Evolutionary conservation across 2,329 filamentous ascomycete species (phyloP).

Genomic region (Beauveria brongniartii): DNA sequence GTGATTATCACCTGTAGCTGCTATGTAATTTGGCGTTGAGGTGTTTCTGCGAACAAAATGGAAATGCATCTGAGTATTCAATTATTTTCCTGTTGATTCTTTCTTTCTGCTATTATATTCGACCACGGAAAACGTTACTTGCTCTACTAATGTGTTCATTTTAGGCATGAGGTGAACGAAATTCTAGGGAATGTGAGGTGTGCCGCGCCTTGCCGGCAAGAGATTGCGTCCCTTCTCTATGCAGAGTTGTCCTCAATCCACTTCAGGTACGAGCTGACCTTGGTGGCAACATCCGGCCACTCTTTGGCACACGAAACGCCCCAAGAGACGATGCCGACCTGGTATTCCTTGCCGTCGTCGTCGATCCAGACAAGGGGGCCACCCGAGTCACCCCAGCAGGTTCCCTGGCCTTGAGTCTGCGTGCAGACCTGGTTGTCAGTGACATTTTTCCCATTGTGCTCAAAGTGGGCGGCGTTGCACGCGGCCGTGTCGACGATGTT

Average conservation of each 20-base stretch:
- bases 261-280: neutral
- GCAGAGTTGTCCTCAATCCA: neutral
- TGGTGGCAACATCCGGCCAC: conserved; percentile 4
- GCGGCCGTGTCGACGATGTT: neutral
- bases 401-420: neutral
- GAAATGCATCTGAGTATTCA: neutral
- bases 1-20: conserved; percentile 24
- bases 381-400: conserved; percentile 4
- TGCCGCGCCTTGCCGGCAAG: too few species aligned
- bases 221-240: neutral
- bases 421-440: conserved; percentile 3
- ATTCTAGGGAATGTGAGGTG: neutral
- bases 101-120: too few species aligned
- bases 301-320: neutral
- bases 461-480: neutral
- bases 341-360: neutral
- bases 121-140: too few species aligned
- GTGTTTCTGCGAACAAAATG: neutral
- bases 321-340: neutral
- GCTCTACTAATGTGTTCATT: neutral
- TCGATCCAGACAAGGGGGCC: neutral
- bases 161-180: neutral
- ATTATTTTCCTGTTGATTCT: neutral
- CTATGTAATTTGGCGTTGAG: conserved; percentile 1
- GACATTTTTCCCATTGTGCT: neutral